These are phyloP conservation scores for Wallemia ichthyophaga DNA, from an alignment of 1,284 basidiomycete genomes.

Conservation along the genomic window DNA sequence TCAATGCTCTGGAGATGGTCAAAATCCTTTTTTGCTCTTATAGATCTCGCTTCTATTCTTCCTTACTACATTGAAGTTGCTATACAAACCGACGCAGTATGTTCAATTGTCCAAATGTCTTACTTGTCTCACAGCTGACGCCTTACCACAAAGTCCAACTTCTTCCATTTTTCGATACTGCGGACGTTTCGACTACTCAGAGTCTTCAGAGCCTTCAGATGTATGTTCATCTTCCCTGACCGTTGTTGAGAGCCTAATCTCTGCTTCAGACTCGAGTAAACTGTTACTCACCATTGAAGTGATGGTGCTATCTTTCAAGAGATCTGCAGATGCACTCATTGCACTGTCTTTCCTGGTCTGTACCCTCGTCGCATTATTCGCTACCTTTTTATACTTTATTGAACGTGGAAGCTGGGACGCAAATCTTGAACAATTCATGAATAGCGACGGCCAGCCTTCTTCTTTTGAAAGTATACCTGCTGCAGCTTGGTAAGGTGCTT, in stretches of 20 bases:
- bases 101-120: conserved; percentile 10
- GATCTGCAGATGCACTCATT: conserved; percentile 54
- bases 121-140: too few species aligned
- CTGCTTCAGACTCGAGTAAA: background rate
- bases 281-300: conserved; percentile 39
- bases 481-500: conserved; percentile 27
- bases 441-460: conserved; percentile 43
- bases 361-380: conserved; percentile 56
- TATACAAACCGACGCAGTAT: conserved; percentile 50
- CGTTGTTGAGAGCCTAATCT: background rate
- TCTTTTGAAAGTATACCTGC: conserved; percentile 38
- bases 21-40: conserved; percentile 38
- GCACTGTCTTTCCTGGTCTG: conserved; percentile 65
- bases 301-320: conserved; percentile 59
- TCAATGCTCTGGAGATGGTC: conserved; percentile 16
- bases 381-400: conserved; percentile 56
- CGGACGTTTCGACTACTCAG: conserved; percentile 46
- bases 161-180: conserved; percentile 59
- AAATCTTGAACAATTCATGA: conserved; percentile 42
- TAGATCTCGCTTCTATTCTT: conserved; percentile 50
- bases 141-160: conserved; percentile 30
- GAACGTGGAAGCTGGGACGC: conserved; percentile 65
- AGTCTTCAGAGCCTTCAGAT: conserved; percentile 59
- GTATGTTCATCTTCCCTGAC: conserved; percentile 26
- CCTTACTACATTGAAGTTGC: conserved; percentile 64